Evolutionary conservation across 2,329 filamentous ascomycete species (phyloP).

Genomic region (Geosmithia morbida): DNA sequence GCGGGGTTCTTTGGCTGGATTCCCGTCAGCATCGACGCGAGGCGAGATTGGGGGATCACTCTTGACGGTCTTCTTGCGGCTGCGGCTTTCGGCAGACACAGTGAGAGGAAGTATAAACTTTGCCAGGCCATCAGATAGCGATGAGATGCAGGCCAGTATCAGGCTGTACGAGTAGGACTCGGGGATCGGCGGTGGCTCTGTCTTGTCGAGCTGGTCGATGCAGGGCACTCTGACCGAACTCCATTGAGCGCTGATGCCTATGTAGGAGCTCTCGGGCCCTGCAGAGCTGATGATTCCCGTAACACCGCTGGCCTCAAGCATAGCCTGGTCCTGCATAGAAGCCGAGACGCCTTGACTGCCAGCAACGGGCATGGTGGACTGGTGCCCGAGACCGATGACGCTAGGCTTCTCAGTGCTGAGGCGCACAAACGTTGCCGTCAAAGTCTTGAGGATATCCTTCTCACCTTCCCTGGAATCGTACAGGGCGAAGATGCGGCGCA

Average conservation of each 20-base stretch:
- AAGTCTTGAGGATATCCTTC: constrained; percentile 63
- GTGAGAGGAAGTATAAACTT: constrained; percentile 89
- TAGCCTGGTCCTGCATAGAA: constrained; percentile 59
- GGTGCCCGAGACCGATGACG: constrained; percentile 76
- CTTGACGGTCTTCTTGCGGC: constrained; percentile 30
- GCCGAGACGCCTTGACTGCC: constrained; percentile 11
- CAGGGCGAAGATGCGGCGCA: constrained; percentile 65
- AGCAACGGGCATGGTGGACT: constrained; percentile 67
- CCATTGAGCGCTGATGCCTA: constrained; percentile 82
- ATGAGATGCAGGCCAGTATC: constrained; percentile 76
- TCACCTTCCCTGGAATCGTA: constrained; percentile 64
- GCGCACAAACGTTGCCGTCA: constrained; percentile 82
- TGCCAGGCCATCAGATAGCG: constrained; percentile 79
- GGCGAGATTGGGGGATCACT: constrained; percentile 25
- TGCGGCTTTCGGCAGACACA: constrained; percentile 54
- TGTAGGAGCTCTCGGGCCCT: constrained; percentile 49
- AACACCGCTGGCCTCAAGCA: constrained; percentile 76
- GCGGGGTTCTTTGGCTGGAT: not conserved
- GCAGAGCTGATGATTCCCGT: constrained; percentile 72
- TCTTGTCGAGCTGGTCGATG: constrained; percentile 89
- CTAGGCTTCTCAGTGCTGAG: constrained; percentile 81
- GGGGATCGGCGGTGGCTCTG: constrained; percentile 66
- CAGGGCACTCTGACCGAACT: constrained; percentile 76
- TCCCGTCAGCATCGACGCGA: constrained; percentile 1
- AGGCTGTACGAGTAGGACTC: constrained; percentile 92